Evolutionary conservation across 2,329 filamentous ascomycete genomes (phyloP), one percentile per base, ranked within the genome.

Genomic region (Stachybotrys echinatus): DNA sequence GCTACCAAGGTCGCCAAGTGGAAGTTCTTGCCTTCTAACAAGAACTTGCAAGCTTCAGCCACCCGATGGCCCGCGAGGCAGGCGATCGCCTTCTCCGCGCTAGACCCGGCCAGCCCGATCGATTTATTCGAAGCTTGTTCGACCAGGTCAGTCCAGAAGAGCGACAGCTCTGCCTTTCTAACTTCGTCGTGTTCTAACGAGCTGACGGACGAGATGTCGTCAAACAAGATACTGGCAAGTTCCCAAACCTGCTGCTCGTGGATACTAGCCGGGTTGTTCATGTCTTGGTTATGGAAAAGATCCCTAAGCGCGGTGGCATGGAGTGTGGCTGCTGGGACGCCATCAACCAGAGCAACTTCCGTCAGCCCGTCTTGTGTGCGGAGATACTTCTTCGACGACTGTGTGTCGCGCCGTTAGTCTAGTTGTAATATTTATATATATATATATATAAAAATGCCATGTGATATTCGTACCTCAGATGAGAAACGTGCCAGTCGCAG

Each of bases 201-300:
- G 3, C 73, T 68, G 23, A 77, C 63, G 17, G 72, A 45, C 3
- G 54, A 72, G 12, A 83, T 54, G n/a, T 84, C 75, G 56, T 96
- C 91, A 61, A 96, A 99, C 4, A 99, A 77, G 37, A 96, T 85
- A 50, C 88, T 88, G 1, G 89, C 86, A 34, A 99, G 75, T 53
- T 89, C 81, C 94, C 95, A 99, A 1, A 94, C 83, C 14, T 83
- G 75, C 60, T 84, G 82, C 67, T 95, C 89, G 50, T 89, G 81
- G 19, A 73, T 67, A 48, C 68, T 74, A 20, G 74, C 74, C 17
- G 73, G 69, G 55, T 72, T 67, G 19, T 64, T 70, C 57, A 66
- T 61, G 38, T 70, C 69, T 43, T 69, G 69, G 39, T 66, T 66
- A 52, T 69, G 74, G 54, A 71, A 75, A 18, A 72, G 53, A 38